Conservation (phyloP, 169 alveolate species). For the Cyclospora cayetanensis region DNA sequence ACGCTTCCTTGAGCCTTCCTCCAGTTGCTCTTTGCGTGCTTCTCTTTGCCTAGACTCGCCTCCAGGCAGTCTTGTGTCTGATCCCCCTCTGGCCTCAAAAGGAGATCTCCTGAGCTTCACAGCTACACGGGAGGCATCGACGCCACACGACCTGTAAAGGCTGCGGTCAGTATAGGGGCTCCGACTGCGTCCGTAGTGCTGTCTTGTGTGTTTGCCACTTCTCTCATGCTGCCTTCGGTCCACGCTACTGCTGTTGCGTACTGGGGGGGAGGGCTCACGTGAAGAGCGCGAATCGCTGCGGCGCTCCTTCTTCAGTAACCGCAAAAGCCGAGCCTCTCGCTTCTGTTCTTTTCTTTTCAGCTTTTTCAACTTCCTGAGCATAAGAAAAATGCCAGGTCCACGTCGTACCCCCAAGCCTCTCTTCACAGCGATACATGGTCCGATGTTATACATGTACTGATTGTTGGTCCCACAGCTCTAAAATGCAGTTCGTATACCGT, state of each 20-base stretch:
- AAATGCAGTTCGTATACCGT: no score
- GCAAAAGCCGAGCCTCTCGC: constrained; percentile 25
- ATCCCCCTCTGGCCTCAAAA: neutral
- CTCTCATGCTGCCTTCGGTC: no score
- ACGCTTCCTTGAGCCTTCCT: neutral
- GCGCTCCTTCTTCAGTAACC: constrained; percentile 7
- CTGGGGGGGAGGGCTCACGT: neutral
- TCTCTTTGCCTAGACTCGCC: neutral
- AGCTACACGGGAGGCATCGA: neutral
- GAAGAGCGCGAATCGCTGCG: constrained; percentile 12
- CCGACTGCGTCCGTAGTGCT: neutral
- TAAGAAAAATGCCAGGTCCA: neutral
- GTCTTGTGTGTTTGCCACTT: constrained; percentile 7
- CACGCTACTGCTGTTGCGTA: neutral
- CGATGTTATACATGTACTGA: no score
- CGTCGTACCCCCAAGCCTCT: no score
- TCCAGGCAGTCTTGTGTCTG: neutral
- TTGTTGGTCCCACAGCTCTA: no score
- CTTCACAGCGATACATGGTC: no score
- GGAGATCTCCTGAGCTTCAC: neutral
- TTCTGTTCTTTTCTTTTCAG: constrained; percentile 42
- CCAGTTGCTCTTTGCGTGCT: neutral
- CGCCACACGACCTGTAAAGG: neutral
- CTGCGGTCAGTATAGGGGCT: neutral
- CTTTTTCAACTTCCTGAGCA: constrained; percentile 23